These are phyloP conservation scores for Pseudopediastrum boryanum DNA, from an alignment of 139 green algal genomes.

Conservation along the genomic window DNA sequence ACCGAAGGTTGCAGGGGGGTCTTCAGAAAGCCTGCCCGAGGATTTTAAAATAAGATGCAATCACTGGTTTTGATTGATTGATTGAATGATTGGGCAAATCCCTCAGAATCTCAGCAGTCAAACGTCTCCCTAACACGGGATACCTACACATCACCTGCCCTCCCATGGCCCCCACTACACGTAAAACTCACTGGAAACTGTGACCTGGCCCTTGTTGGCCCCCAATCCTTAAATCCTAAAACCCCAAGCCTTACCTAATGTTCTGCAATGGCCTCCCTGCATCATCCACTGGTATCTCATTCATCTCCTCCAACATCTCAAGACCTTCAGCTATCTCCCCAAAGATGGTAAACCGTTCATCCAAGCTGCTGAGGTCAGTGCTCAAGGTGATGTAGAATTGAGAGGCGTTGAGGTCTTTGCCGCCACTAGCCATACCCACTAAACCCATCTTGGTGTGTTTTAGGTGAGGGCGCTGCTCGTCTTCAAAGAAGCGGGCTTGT, in stretches of 20 bases:
- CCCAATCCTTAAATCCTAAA: too few relatives aligned
- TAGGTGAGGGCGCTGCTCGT: constrained; percentile 88
- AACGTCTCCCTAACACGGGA: too few relatives aligned
- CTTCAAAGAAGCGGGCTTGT: constrained; percentile 92
- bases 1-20: too few relatives aligned
- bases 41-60: too few relatives aligned
- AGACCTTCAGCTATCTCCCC: constrained; percentile 89
- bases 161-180: too few relatives aligned
- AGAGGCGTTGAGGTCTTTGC: constrained; percentile 78
- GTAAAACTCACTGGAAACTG: too few relatives aligned
- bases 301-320: constrained; percentile 90
- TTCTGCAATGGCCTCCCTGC: constrained; percentile 89
- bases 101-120: too few relatives aligned
- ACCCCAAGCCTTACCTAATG: constrained; percentile 67
- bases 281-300: constrained; percentile 89
- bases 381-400: constrained; percentile 93
- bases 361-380: constrained; percentile 78
- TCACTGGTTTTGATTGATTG: too few relatives aligned
- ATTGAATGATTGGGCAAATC: too few relatives aligned
- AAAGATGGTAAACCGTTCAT: constrained; percentile 96
- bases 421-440: constrained; percentile 90
- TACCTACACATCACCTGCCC: too few relatives aligned
- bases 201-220: too few relatives aligned
- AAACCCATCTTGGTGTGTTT: constrained; percentile 82
- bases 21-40: too few relatives aligned